Conservation (phyloP, 106 monocot genomes). For the Dendrobium huoshanense region DNA sequence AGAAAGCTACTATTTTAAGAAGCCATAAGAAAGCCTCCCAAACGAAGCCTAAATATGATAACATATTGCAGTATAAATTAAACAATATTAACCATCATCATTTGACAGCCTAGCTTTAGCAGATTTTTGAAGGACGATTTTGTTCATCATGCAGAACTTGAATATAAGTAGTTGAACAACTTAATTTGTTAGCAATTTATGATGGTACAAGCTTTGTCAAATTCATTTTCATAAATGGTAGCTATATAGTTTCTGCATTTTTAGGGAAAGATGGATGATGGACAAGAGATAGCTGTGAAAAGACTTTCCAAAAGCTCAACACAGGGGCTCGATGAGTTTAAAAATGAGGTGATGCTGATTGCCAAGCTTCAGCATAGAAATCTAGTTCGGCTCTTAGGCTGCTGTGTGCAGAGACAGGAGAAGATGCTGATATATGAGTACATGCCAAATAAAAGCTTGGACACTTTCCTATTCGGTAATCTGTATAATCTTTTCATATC, state of each 20-base stretch:
- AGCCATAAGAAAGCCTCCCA: no score
- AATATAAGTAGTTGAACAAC: no score
- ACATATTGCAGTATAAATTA: background rate
- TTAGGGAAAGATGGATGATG: conserved; percentile 24
- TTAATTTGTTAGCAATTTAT: no score
- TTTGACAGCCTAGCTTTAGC: no score
- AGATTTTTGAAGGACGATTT: no score
- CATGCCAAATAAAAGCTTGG: conserved; percentile 34
- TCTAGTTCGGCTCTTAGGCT: conserved; percentile 29
- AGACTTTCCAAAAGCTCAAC: conserved; percentile 18
- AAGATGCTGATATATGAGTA: conserved; percentile 32
- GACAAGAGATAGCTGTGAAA: conserved; percentile 31
- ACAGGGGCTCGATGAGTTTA: conserved; percentile 34
- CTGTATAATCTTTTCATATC: no score
- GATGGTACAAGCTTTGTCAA: background rate
- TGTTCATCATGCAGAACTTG: no score
- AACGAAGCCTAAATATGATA: no score
- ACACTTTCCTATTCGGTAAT: conserved; percentile 28
- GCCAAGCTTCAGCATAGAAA: conserved; percentile 35
- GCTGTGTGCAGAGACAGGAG: conserved; percentile 28
- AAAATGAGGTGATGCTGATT: conserved; percentile 8
- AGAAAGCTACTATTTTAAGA: no score
- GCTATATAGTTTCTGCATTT: background rate
- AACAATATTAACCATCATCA: no score
- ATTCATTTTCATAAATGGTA: background rate